Percentiles rank a stretch among this genome's conserved stretches.
These are phyloP conservation scores for Sporothrix pallida DNA, from an alignment of 2,329 filamentous ascomycete species.

Conservation along the genomic window DNA sequence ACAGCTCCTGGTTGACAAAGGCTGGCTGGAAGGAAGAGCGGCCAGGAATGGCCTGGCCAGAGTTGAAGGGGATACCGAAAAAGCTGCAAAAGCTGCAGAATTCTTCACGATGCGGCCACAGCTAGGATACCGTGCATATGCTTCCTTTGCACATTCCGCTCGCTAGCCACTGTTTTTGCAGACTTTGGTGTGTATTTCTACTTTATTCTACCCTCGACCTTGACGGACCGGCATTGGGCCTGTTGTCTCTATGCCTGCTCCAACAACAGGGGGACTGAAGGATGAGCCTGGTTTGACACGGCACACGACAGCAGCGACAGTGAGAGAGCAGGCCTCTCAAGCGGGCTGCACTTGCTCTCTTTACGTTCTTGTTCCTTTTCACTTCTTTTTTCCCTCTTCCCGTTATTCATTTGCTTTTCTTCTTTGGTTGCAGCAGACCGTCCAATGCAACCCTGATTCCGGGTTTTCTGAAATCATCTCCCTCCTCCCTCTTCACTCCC, in stretches of 20 bases:
- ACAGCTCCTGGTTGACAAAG: slow-evolving; percentile 5
- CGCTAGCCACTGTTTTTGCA: background rate
- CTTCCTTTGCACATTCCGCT: background rate
- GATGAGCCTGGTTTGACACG: slow-evolving; percentile 36
- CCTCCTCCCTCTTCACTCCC: slow-evolving; percentile 15
- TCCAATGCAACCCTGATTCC: slow-evolving; percentile 44
- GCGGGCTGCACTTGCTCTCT: background rate
- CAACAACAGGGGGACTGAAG: background rate
- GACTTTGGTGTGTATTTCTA: background rate
- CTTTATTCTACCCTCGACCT: background rate
- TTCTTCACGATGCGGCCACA: background rate
- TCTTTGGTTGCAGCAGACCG: slow-evolving; percentile 30
- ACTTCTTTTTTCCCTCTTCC: background rate
- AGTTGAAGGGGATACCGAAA: background rate
- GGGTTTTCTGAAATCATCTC: slow-evolving; percentile 39
- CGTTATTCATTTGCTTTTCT: background rate
- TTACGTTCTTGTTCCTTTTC: background rate
- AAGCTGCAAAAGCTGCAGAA: background rate
- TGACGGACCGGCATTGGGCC: background rate
- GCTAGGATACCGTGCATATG: background rate
- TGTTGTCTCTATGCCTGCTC: background rate
- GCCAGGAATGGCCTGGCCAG: background rate
- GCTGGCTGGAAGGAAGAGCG: background rate
- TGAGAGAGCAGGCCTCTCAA: background rate
- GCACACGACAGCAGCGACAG: slow-evolving; percentile 36